These are phyloP conservation scores for Fremontodendron californicum DNA, from an alignment of 345 rosid species.

Conservation along the genomic window DNA sequence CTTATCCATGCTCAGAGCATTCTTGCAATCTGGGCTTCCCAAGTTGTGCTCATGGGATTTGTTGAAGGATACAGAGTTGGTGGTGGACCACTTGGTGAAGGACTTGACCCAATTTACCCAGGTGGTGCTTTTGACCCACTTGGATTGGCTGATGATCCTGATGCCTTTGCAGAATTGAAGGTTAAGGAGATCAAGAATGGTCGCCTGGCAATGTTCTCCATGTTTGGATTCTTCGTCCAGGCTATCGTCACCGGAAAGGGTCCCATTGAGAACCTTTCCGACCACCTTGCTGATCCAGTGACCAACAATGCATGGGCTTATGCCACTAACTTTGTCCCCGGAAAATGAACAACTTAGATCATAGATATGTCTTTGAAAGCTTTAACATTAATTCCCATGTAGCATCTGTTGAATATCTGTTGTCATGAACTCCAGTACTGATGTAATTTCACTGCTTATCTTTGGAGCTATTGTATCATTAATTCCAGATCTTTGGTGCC, in stretches of 20 bases:
- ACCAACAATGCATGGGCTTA: background rate
- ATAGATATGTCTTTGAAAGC: background rate
- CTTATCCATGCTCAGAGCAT: background rate
- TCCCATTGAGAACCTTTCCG: background rate
- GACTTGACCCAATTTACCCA: background rate
- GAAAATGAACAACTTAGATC: background rate
- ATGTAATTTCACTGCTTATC: background rate
- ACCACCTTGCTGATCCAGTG: slow-evolving; percentile 37
- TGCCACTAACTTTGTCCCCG: background rate
- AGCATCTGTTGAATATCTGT: slow-evolving; percentile 6
- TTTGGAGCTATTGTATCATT: background rate
- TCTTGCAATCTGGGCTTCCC: background rate
- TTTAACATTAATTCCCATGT: slow-evolving; percentile 11
- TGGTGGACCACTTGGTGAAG: background rate
- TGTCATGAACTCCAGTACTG: slow-evolving; percentile 1
- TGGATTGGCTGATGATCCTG: background rate
- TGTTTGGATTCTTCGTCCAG: background rate
- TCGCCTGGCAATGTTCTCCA: background rate
- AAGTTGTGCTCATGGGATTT: background rate
- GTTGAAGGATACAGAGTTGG: background rate
- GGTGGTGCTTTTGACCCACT: background rate
- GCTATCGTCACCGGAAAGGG: background rate
- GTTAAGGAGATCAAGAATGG: background rate
- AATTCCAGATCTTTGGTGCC: background rate
- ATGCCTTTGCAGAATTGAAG: background rate